phyloP scores from a whole-genome alignment of 2,329 filamentous ascomycete genomes.

The Ophiosphaerella narmari region DNA sequence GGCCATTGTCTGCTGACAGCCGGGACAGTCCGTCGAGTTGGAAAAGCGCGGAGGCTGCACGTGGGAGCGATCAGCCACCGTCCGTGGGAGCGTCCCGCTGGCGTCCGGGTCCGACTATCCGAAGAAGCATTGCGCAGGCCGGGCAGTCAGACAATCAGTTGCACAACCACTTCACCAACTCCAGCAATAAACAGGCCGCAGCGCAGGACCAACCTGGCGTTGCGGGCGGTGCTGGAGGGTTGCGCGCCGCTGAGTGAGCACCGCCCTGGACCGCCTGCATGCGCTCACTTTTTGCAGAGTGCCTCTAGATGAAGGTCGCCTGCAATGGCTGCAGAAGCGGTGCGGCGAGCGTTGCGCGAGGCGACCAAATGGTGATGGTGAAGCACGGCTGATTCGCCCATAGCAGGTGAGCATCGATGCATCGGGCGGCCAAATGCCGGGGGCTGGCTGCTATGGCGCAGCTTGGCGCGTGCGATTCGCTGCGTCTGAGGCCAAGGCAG shows the following conservation, averaged over 20 bases:
- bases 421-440: conserved; percentile 22
- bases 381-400: conserved; percentile 17
- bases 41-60: conserved; percentile 8
- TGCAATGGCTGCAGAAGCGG: conserved; percentile 7
- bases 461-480: conserved; percentile 20
- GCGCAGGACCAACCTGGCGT: conserved; percentile 9
- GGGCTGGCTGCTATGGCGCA: conserved; percentile 16
- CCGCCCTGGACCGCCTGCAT: conserved; percentile 1
- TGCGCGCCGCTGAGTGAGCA: conserved; percentile 16
- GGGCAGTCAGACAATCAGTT: too few relatives aligned
- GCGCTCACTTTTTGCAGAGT: conserved; percentile 8
- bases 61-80: conserved; percentile 25
- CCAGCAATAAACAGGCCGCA: neutral
- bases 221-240: conserved; percentile 17
- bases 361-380: conserved; percentile 15
- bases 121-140: neutral
- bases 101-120: conserved; percentile 11
- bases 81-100: conserved; percentile 11
- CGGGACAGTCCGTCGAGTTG: conserved; percentile 16
- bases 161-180: neutral
- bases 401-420: conserved; percentile 12
- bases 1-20: conserved; percentile 21
- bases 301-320: conserved; percentile 13
- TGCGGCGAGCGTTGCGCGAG: conserved; percentile 26
- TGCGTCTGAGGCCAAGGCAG: conserved; percentile 16